Evolutionary conservation across 805 yeast species (phyloP).

Genomic region (Barnettozyma sp.): DNA sequence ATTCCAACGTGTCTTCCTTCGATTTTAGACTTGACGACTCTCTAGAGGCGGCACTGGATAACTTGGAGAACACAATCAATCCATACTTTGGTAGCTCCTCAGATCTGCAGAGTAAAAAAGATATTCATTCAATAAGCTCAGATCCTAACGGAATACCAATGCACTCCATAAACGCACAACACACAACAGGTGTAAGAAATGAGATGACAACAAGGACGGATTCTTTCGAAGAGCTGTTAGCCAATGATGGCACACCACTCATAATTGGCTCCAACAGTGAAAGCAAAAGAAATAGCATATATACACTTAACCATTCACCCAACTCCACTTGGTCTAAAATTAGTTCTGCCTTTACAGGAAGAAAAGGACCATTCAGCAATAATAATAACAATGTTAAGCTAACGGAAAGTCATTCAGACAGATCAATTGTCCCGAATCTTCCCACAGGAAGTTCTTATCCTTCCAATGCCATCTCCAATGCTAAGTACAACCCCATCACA

Average conservation of each 20-base stretch:
- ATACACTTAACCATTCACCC: not conserved
- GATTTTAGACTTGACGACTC: slow-evolving; percentile 60
- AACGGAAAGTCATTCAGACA: slow-evolving; percentile 28
- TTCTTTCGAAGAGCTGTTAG: slow-evolving; percentile 21
- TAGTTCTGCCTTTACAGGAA: slow-evolving; percentile 6
- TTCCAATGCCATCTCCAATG: slow-evolving; percentile 83
- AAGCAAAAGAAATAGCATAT: slow-evolving; percentile 5
- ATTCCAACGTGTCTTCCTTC: slow-evolving; percentile 37
- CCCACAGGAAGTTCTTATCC: slow-evolving; percentile 36
- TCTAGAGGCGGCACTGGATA: slow-evolving; percentile 57
- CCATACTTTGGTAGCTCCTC: slow-evolving; percentile 25
- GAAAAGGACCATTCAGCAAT: slow-evolving; percentile 2
- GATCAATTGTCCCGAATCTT: slow-evolving; percentile 38
- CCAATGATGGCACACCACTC: slow-evolving; percentile 17
- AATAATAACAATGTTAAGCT: slow-evolving; percentile 19
- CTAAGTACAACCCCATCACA: slow-evolving; percentile 83
- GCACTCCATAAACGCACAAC: slow-evolving; percentile 25
- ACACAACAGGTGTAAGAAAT: no score
- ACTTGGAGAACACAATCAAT: slow-evolving; percentile 33
- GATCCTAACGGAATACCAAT: slow-evolving; percentile 29
- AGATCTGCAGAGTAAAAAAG: slow-evolving; percentile 10
- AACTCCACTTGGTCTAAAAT: slow-evolving; percentile 16
- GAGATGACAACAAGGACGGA: slow-evolving; percentile 17
- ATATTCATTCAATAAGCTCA: slow-evolving; percentile 25
- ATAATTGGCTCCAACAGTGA: slow-evolving; percentile 4